Evolutionary conservation across 2,329 filamentous ascomycete genomes (phyloP), one percentile per base, ranked within the genome.

Genomic region (Hypoxylon sp.): DNA sequence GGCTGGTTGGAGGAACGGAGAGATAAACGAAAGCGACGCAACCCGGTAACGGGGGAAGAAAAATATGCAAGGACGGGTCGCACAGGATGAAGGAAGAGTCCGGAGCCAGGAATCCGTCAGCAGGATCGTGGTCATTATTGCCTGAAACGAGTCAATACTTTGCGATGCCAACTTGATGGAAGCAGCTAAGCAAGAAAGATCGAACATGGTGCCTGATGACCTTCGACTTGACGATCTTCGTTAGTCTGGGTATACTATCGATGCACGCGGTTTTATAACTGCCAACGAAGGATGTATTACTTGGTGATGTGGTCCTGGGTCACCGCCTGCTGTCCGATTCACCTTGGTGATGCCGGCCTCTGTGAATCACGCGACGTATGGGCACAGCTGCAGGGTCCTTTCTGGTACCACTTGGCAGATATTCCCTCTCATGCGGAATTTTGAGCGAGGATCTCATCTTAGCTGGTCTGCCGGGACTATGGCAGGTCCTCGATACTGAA

Each of bases 371-470:
- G 57, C 67, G 63, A 59, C 60, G 58, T 53, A 43, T 53, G 50
- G 52, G n/a, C 12, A 21, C 37, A 43, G 30, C 54, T 59, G 50
- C 66, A 66, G 47, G 63, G 55, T 41, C 29, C 32, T 45, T 14
- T 61, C 41, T 56, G 63, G 63, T 59, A 62, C 56, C 57, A 64
- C 63, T 61, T 67, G 67, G 50, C 60, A 48, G 37, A 37, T 50
- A 9, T 34, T 34, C 5, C 25, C 58, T 54, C 48, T 62, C 56
- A 57, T 57, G 45, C 53, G 53, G 32, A 55, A 30, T 54, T 48
- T 34, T 62, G 56, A 55, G 45, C 45, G 56, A 61, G 52, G 37
- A 67, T 69, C 53, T 62, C 53, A n/a, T 51, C 50, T 37, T 52
- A 29, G 5, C 32, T 43, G 50, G 21, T 46, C 56, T 46, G 32